These are phyloP conservation scores for Chytriomyces hyalinus DNA, from an alignment of 192 early-diverging fungal genomes.

Conservation along the genomic window DNA sequence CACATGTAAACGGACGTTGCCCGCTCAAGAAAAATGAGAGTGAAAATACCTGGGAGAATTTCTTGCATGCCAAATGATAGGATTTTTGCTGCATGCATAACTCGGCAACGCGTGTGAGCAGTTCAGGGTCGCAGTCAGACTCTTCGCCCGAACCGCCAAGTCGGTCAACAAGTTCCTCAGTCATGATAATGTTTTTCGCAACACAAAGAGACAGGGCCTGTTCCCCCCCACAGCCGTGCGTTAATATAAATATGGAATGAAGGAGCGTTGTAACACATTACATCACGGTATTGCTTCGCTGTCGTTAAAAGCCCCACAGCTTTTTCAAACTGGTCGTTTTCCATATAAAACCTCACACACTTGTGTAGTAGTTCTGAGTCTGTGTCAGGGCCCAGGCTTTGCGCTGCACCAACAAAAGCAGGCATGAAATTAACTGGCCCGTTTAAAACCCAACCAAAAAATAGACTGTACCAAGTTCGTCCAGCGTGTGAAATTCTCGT, in stretches of 20 bases:
- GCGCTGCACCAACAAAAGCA: conserved; percentile 18
- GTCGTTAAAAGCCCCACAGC: conserved; percentile 44
- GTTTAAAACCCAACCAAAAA: not conserved
- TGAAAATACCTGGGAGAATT: conserved; percentile 49
- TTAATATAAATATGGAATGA: not conserved
- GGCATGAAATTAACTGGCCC: conserved; percentile 3
- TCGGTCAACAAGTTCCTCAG: conserved; percentile 52
- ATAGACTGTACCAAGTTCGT: conserved; percentile 48
- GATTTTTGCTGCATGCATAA: conserved; percentile 49
- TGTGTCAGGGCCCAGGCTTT: conserved; percentile 38
- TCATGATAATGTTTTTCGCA: conserved; percentile 45
- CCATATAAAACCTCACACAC: conserved; percentile 39
- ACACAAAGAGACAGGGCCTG: conserved; percentile 47
- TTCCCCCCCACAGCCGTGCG: not conserved
- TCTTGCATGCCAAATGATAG: conserved; percentile 60
- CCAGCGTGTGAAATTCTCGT: conserved; percentile 43
- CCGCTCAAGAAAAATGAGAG: not conserved
- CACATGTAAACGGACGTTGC: conserved; percentile 2
- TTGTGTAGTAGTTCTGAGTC: conserved; percentile 44
- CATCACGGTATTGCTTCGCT: conserved; percentile 49
- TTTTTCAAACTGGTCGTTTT: conserved; percentile 37
- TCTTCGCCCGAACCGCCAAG: conserved; percentile 33
- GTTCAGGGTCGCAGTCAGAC: conserved; percentile 4
- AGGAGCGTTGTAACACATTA: conserved; percentile 5
- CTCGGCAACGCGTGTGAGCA: conserved; percentile 46